Evolutionary conservation across 148 eudicot genomes (phyloP).

Genomic region (Amaranthus palmeri): DNA sequence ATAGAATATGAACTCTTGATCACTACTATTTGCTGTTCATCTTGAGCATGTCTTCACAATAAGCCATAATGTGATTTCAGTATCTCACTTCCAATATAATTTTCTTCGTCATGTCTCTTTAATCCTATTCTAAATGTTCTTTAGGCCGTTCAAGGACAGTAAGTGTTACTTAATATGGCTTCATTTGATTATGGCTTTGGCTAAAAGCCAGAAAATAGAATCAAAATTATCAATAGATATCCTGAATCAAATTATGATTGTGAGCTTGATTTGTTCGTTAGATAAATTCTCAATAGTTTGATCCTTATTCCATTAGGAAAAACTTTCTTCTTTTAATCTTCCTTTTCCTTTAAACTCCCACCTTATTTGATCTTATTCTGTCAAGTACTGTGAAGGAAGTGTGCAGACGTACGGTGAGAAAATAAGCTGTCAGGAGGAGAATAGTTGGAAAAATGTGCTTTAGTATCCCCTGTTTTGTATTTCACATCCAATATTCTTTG

Average conservation of each 20-base stretch:
- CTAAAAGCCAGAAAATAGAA: neutral
- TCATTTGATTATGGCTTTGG: neutral
- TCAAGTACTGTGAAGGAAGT: neutral
- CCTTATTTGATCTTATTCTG: too few species aligned
- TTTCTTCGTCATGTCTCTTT: neutral
- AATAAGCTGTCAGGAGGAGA: neutral
- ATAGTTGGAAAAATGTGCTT: neutral
- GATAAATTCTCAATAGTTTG: neutral
- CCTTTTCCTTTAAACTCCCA: too few species aligned
- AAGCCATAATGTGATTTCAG: neutral
- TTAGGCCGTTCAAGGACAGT: neutral
- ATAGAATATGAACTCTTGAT: neutral
- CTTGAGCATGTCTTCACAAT: neutral
- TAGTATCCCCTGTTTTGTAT: neutral
- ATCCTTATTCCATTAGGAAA: neutral
- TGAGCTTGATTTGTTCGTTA: neutral
- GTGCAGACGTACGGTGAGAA: neutral
- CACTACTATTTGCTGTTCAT: neutral
- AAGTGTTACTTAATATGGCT: neutral
- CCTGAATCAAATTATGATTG: neutral
- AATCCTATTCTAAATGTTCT: neutral
- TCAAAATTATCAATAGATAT: neutral
- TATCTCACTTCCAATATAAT: neutral
- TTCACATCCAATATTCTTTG: neutral
- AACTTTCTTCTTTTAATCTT: neutral